Evolutionary conservation across 1,284 basidiomycete genomes (phyloP).

Genomic region (Inonotus hispidus): DNA sequence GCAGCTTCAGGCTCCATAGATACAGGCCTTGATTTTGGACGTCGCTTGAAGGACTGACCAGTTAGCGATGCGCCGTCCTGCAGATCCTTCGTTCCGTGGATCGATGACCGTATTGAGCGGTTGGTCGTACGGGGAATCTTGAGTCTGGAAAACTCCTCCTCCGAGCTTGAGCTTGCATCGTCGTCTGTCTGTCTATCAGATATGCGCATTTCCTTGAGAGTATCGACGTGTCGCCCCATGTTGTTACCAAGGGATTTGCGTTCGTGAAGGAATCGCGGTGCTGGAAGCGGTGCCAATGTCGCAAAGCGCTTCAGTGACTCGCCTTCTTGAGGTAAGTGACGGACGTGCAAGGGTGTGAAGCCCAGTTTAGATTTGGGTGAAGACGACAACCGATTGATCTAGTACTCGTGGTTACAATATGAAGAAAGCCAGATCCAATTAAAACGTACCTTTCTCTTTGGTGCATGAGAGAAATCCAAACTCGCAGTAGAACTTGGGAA

Average conservation of each 20-base stretch:
- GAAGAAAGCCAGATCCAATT: neutral
- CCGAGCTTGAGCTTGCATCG: conserved; percentile 14
- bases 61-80: conserved; percentile 61
- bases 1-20: conserved; percentile 55
- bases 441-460: conserved; percentile 18
- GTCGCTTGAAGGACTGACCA: conserved; percentile 65
- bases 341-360: conserved; percentile 17
- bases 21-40: conserved; percentile 61
- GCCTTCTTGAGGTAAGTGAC: conserved; percentile 6
- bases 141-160: conserved; percentile 15
- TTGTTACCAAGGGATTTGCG: conserved; percentile 8
- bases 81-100: conserved; percentile 44
- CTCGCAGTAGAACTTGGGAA: conserved; percentile 6
- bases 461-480: conserved; percentile 15
- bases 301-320: conserved; percentile 11
- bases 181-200: conserved; percentile 12
- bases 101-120: conserved; percentile 5
- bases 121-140: conserved; percentile 7
- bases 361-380: conserved; percentile 11
- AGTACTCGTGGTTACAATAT: neutral
- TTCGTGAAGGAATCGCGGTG: conserved; percentile 14
- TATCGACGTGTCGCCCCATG: conserved; percentile 11
- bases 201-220: conserved; percentile 15
- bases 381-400: conserved; percentile 17
- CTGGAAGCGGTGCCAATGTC: conserved; percentile 17